Evolutionary conservation across 371 early-diverging fungal species (phyloP), one percentile per base, ranked within the genome.

Genomic region (Parasitella parasitica): DNA sequence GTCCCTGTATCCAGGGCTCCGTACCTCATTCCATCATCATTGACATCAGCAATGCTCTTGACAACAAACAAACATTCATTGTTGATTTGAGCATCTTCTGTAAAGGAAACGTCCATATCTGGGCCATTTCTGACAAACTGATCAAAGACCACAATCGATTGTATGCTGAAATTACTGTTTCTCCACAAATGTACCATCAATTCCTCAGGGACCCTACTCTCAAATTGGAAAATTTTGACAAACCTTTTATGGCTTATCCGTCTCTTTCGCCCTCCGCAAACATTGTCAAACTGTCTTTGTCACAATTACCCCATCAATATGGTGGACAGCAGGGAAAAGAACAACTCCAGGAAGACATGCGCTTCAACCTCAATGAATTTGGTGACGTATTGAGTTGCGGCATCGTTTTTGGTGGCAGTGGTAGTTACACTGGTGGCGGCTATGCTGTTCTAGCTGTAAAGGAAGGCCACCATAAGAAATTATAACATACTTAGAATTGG

Each of bases 401-500:
- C 16, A 18, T 34, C 18, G 57, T 57, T 30, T 28, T 2, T 15
- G 43, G 43, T 9, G 24, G 24, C 12, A 22, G 27, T 15, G 49
- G 49, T 1, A 22, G 46, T 6, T 57, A 34, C 32, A 15, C 35
- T 5, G 57, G 57, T 20, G 20, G 35, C 24, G 57, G 57, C 3
- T 57, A 57, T 24, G 57, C 48, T 8, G 57, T 57, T 20, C 30
- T 57, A 53, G 75, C 26, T 54, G 66, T 9, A 80, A 80, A 48
- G 73, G 75, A n/a, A 76, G n/a, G n/a, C n/a, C 73, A 35, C 63
- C 64, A 5, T 57, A 66, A 6, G 37, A 83, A 9, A 84, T 83
- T 63, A 74, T 77, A 18, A 81, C 85, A 1, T 82, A 82, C 53
- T 78, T 82, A 1, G 81, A 83, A 43, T 82, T 83, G 16, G 85